phyloP scores from a whole-genome alignment of 352 stramenopile genomes.

The Phytophthora brassicae region DNA sequence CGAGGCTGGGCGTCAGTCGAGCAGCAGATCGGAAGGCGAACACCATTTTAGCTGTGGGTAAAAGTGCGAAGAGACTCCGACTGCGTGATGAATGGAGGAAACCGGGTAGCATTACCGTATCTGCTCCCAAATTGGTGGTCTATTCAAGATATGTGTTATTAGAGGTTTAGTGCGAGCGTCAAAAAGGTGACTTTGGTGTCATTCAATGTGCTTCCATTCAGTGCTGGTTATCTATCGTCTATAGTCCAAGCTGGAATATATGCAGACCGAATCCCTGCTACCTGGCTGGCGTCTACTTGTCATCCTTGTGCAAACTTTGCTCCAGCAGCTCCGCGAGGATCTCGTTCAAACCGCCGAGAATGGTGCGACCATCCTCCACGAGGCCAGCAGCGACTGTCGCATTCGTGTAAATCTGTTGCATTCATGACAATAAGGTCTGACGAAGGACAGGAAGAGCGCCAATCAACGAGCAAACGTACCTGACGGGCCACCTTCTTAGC shows the following conservation, averaged over 20 bases:
- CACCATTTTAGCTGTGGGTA: conserved; percentile 41
- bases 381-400: conserved; percentile 97
- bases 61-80: not conserved
- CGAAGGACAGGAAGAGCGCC: conserved; percentile 3
- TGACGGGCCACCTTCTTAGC: conserved; percentile 84
- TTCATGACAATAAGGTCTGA: conserved; percentile 38
- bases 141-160: no score
- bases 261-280: not conserved
- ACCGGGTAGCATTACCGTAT: not conserved
- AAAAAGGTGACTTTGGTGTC: no score
- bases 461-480: no score
- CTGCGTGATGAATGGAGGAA: conserved; percentile 16
- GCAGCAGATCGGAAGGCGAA: conserved; percentile 54
- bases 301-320: conserved; percentile 70
- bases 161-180: no score
- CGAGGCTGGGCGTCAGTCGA: conserved; percentile 44
- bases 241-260: conserved; percentile 11
- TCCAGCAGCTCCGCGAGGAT: conserved; percentile 89
- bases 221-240: conserved; percentile 17
- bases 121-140: not conserved
- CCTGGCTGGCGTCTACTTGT: conserved; percentile 25
- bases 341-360: conserved; percentile 97
- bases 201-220: conserved; percentile 1
- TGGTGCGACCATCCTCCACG: conserved; percentile 96
- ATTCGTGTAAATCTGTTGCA: conserved; percentile 97